These are phyloP conservation scores for Pleurotus sapidus DNA, from an alignment of 768 basidiomycete species.

Conservation along the genomic window DNA sequence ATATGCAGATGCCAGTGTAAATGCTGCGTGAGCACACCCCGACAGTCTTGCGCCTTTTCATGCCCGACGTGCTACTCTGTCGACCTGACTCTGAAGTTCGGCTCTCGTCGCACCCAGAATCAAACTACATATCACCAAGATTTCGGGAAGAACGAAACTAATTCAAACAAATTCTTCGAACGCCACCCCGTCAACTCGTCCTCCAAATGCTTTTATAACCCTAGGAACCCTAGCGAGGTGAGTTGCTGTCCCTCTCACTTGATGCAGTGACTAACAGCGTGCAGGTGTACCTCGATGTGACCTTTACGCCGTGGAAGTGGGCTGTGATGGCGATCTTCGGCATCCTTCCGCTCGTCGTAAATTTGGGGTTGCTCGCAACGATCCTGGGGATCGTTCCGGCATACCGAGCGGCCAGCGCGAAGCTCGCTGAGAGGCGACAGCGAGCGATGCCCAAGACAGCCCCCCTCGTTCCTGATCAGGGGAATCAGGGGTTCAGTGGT, in stretches of 20 bases:
- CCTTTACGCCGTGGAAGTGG: slow-evolving; percentile 16
- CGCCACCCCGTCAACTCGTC: slow-evolving; percentile 11
- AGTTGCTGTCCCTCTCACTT: not conserved
- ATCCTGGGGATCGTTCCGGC: not conserved
- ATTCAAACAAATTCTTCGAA: slow-evolving; percentile 6
- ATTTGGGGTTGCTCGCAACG: slow-evolving; percentile 4
- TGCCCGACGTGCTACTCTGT: slow-evolving; percentile 16
- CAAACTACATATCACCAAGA: slow-evolving; percentile 10
- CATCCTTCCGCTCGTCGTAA: slow-evolving; percentile 11
- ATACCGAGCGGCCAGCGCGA: not conserved
- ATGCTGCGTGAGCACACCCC: slow-evolving; percentile 11
- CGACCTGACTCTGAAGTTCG: slow-evolving; percentile 7
- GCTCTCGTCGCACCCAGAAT: not conserved
- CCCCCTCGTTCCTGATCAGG: no score
- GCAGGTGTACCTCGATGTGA: slow-evolving; percentile 11
- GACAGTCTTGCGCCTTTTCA: slow-evolving; percentile 9
- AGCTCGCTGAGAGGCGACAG: no score
- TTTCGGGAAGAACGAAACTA: slow-evolving; percentile 9
- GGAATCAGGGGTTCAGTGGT: no score
- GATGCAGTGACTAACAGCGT: not conserved
- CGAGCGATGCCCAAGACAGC: no score
- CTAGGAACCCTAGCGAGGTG: slow-evolving; percentile 9
- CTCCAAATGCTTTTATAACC: slow-evolving; percentile 15
- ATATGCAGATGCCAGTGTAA: slow-evolving; percentile 12
- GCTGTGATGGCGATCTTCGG: slow-evolving; percentile 15